Conservation (phyloP, 441 rosid genomes). For the Monsonia emarginata region DNA sequence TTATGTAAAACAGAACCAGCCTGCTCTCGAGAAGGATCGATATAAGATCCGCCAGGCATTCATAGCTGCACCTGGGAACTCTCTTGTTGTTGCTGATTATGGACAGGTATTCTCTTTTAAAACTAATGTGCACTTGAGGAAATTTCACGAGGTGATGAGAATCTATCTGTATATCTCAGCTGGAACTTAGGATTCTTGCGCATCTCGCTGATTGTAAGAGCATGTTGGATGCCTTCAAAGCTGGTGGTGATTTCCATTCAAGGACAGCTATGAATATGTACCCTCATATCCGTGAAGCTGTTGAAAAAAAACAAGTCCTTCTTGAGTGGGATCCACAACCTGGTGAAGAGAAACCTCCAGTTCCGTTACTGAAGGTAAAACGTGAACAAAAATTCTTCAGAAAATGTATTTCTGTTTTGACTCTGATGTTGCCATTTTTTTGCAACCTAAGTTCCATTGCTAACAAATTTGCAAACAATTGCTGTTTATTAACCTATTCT, state of each 20-base stretch:
- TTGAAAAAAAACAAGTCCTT: slow-evolving; percentile 60
- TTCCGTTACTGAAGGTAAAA: slow-evolving; percentile 77
- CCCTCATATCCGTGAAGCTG: slow-evolving; percentile 69
- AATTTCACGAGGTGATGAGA: slow-evolving; percentile 27
- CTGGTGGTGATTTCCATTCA: slow-evolving; percentile 97
- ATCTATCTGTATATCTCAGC: slow-evolving; percentile 38
- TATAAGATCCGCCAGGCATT: slow-evolving; percentile 96
- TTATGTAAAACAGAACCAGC: slow-evolving; percentile 59
- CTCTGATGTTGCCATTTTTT: neutral
- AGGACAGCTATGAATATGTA: slow-evolving; percentile 99
- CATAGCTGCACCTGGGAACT: slow-evolving; percentile 81
- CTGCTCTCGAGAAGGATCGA: slow-evolving; percentile 96
- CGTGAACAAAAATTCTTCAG: neutral
- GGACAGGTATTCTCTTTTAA: slow-evolving; percentile 70
- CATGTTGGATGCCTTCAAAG: slow-evolving; percentile 91
- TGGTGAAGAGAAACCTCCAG: slow-evolving; percentile 88
- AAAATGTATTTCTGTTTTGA: neutral
- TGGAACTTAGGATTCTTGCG: slow-evolving; percentile 96
- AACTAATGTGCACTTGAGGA: slow-evolving; percentile 13
- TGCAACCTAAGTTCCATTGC: neutral
- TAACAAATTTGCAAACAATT: neutral
- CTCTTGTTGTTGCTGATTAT: slow-evolving; percentile 93
- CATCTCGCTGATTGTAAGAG: slow-evolving; percentile 88
- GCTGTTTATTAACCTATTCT: too few relatives aligned
- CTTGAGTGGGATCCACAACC: slow-evolving; percentile 94